phyloP scores from a whole-genome alignment of 1,139 yeast species.

The Wickerhamiella infanticola region DNA sequence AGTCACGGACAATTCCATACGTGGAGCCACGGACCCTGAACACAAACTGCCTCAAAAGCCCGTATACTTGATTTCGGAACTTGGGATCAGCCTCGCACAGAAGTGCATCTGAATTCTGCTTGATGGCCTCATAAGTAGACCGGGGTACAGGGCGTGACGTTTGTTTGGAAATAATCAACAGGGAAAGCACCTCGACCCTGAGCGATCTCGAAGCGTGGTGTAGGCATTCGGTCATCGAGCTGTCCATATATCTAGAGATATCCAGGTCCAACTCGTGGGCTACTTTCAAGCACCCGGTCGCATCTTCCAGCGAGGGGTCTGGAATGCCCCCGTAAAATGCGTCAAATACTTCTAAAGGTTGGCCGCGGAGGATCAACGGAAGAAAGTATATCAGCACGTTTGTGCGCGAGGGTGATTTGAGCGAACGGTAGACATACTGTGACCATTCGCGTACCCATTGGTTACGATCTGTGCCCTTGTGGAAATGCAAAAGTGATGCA shows the following conservation, averaged over 20 bases:
- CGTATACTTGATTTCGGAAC: constrained; percentile 45
- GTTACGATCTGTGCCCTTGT: constrained; percentile 17
- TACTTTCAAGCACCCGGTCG: constrained; percentile 41
- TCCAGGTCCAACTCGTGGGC: constrained; percentile 50
- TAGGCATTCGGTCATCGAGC: constrained; percentile 26
- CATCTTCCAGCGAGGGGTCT: constrained; percentile 15
- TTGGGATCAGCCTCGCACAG: constrained; percentile 53
- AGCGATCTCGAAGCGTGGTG: constrained; percentile 22
- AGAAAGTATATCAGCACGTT: constrained; percentile 46
- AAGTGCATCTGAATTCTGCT: constrained; percentile 30
- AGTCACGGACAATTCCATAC: constrained; percentile 27
- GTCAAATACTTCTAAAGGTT: constrained; percentile 31
- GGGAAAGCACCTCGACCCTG: constrained; percentile 43
- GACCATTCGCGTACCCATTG: constrained; percentile 46
- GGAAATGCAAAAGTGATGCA: constrained; percentile 26
- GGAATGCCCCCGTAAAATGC: constrained; percentile 25
- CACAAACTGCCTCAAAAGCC: constrained; percentile 45
- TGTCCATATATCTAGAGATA: constrained; percentile 30
- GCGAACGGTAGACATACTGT: constrained; percentile 25
- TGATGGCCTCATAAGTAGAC: constrained; percentile 31
- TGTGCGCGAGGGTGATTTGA: constrained; percentile 27
- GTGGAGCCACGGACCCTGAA: constrained; percentile 52
- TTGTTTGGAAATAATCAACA: constrained; percentile 47
- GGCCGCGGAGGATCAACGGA: constrained; percentile 40
- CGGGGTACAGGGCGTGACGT: constrained; percentile 40